Conservation (phyloP, 1,284 basidiomycete genomes). For the Cerrena zonata region DNA sequence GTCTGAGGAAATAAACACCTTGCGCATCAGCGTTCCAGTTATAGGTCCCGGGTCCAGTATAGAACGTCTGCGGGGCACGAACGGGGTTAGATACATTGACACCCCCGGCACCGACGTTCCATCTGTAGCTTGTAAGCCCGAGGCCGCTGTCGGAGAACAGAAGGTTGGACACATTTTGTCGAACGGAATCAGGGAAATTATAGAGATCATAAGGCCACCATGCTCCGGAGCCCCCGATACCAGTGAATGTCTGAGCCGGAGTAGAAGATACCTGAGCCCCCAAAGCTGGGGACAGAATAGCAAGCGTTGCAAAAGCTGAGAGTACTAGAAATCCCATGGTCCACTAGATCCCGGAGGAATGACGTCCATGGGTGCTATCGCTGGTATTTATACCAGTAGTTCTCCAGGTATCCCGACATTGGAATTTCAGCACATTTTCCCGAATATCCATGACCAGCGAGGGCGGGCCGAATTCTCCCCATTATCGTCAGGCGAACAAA, state of each 20-base stretch:
- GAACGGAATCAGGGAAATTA: slow-evolving; percentile 34
- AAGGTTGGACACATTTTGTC: slow-evolving; percentile 35
- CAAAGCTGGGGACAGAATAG: too few relatives aligned
- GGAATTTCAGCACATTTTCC: too few relatives aligned
- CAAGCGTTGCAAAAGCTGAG: too few relatives aligned
- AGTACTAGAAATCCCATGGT: too few relatives aligned
- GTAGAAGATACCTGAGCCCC: too few relatives aligned
- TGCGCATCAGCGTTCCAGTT: slow-evolving; percentile 36
- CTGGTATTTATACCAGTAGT: too few relatives aligned
- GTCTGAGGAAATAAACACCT: slow-evolving; percentile 35
- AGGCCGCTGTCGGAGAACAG: slow-evolving; percentile 36
- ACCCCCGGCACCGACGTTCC: slow-evolving; percentile 40
- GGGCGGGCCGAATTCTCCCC: too few relatives aligned
- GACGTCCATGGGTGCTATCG: too few relatives aligned
- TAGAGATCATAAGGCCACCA: slow-evolving; percentile 43
- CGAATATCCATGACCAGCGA: too few relatives aligned
- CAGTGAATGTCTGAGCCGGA: slow-evolving; percentile 27
- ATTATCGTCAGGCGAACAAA: too few relatives aligned
- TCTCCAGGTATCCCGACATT: too few relatives aligned
- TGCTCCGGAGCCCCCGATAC: slow-evolving; percentile 36
- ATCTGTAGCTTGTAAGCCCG: slow-evolving; percentile 40
- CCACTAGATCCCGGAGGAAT: too few relatives aligned
- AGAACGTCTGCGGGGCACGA: slow-evolving; percentile 38
- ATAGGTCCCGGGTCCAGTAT: slow-evolving; percentile 35
- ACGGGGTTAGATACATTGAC: slow-evolving; percentile 36